phyloP scores from a whole-genome alignment of 2,329 filamentous ascomycete species.

The Trichophyton benhamiae region DNA sequence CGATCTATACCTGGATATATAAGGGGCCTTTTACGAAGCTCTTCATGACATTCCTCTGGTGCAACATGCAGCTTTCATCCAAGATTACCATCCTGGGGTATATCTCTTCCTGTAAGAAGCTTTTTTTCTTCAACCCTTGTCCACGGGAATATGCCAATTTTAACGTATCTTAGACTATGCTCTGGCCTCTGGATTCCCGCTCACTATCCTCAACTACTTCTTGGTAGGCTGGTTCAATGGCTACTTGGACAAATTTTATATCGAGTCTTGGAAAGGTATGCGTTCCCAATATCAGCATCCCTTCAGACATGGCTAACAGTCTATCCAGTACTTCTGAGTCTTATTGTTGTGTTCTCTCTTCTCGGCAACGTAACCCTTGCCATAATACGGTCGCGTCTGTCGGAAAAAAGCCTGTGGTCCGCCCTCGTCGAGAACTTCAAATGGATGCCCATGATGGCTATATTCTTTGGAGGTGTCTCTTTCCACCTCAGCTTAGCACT shows the following conservation, averaged over 20 bases:
- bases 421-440: slow-evolving; percentile 47
- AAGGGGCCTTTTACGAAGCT: slow-evolving; percentile 67
- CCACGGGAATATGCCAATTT: neutral
- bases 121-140: neutral
- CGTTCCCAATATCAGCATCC: slow-evolving; percentile 36
- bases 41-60: slow-evolving; percentile 61
- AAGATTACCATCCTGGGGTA: slow-evolving; percentile 62
- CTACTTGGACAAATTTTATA: slow-evolving; percentile 53
- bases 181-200: slow-evolving; percentile 53
- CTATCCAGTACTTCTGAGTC: slow-evolving; percentile 19
- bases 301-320: neutral
- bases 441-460: slow-evolving; percentile 52
- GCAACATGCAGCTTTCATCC: slow-evolving; percentile 46
- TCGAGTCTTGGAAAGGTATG: slow-evolving; percentile 50
- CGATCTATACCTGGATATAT: slow-evolving; percentile 58
- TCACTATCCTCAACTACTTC: slow-evolving; percentile 59
- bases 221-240: slow-evolving; percentile 60
- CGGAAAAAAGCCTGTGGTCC: slow-evolving; percentile 40
- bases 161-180: slow-evolving; percentile 43
- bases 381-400: slow-evolving; percentile 50
- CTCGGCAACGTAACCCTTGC: slow-evolving; percentile 51
- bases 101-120: slow-evolving; percentile 45
- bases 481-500: slow-evolving; percentile 72
- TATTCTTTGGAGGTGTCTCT: slow-evolving; percentile 62
- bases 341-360: slow-evolving; percentile 53